A percentile compares a stretch with the other conserved stretches of the same genome.
Evolutionary conservation across 306 rosid genomes (phyloP).

Genomic region (Lathyrus oleraceus): DNA sequence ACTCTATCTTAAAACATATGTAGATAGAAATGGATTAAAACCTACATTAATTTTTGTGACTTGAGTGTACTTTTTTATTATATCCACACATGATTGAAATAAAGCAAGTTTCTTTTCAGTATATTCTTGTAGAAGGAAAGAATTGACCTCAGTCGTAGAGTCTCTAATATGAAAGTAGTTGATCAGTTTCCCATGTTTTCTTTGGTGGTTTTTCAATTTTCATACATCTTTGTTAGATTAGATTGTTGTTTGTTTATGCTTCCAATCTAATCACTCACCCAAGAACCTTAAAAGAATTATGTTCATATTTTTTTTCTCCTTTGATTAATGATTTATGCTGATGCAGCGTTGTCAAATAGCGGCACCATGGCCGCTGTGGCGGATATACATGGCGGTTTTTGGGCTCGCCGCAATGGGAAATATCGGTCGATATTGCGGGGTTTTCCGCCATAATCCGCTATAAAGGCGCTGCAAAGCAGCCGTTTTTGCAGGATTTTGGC

Average conservation of each 20-base stretch:
- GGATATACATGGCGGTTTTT: no score
- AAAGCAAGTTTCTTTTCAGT: not conserved
- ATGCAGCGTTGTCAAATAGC: no score
- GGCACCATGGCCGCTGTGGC: no score
- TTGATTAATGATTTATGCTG: not conserved
- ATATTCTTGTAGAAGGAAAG: not conserved
- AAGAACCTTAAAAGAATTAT: not conserved
- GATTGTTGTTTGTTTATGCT: not conserved
- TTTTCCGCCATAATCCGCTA: no score
- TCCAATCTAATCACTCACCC: not conserved
- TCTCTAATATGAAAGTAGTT: not conserved
- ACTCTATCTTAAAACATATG: not conserved
- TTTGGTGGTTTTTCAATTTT: no score
- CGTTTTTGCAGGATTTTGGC: no score
- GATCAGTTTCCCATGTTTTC: not conserved
- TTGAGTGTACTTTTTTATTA: not conserved
- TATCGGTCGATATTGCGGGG: no score
- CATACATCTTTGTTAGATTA: not conserved
- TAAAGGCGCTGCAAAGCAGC: no score
- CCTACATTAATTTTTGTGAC: not conserved
- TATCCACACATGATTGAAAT: not conserved
- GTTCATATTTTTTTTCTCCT: not conserved
- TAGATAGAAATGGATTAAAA: conserved; percentile 1
- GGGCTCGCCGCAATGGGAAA: no score
- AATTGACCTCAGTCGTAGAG: not conserved